phyloP scores from a whole-genome alignment of 306 rosid genomes.

The Ochetophila trinervis region DNA sequence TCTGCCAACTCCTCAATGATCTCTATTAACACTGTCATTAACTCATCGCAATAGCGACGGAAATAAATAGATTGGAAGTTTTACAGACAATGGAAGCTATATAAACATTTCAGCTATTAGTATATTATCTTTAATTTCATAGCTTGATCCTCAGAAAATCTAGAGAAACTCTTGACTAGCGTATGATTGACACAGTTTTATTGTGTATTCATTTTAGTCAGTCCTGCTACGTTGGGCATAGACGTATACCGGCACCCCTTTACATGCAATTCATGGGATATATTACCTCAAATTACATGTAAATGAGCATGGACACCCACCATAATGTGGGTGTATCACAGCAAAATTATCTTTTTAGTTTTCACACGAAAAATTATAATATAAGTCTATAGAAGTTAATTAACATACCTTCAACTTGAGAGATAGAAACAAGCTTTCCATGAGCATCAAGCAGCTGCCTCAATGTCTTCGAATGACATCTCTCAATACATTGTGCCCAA shows the following conservation, averaged over 20 bases:
- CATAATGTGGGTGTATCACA: too few species aligned
- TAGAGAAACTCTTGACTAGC: slow-evolving; percentile 6
- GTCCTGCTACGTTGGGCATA: too few species aligned
- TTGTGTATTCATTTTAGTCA: not conserved
- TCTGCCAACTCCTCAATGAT: not conserved
- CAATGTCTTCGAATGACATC: slow-evolving; percentile 90
- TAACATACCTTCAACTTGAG: slow-evolving; percentile 80
- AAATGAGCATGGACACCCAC: too few species aligned
- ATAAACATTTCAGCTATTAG: not conserved
- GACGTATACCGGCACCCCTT: too few species aligned
- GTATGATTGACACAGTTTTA: slow-evolving; percentile 5
- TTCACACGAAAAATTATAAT: slow-evolving; percentile 12
- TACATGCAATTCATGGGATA: too few species aligned
- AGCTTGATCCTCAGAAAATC: too few species aligned
- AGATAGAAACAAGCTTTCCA: slow-evolving; percentile 90
- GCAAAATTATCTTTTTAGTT: not conserved
- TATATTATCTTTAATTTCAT: not conserved
- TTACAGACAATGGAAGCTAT: not conserved
- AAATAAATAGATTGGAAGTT: not conserved
- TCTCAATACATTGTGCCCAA: slow-evolving; percentile 77
- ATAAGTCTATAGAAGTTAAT: slow-evolving; percentile 12
- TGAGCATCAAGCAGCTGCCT: slow-evolving; percentile 73
- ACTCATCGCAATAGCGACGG: not conserved
- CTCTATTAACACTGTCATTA: not conserved
- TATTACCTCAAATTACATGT: too few species aligned